Conservation (phyloP, 2,329 filamentous ascomycete genomes). For the Fusarium clavum region DNA sequence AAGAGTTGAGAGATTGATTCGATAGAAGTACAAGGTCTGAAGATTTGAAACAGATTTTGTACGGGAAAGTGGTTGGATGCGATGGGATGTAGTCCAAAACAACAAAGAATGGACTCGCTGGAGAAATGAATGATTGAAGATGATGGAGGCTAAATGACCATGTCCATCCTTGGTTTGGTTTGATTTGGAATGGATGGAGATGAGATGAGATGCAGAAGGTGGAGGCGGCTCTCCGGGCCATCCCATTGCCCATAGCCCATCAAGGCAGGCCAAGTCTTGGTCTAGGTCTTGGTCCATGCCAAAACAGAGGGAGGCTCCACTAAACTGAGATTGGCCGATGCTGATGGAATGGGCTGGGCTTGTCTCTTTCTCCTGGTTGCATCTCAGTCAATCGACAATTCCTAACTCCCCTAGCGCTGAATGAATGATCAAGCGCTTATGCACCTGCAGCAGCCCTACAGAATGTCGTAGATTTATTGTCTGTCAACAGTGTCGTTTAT, state of each 20-base stretch:
- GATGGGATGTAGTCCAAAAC: conserved; percentile 8
- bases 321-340: conserved; percentile 10
- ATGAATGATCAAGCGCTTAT: conserved; percentile 2
- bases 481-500: not conserved
- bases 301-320: conserved; percentile 23
- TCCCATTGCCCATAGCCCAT: not conserved
- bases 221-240: conserved; percentile 17
- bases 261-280: conserved; percentile 9
- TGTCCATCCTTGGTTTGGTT: not conserved
- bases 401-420: conserved; percentile 10
- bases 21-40: not conserved
- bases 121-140: conserved; percentile 27
- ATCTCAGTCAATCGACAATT: not conserved
- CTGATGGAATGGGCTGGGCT: conserved; percentile 13
- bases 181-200: conserved; percentile 9
- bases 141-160: conserved; percentile 14
- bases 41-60: not conserved
- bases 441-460: conserved; percentile 8
- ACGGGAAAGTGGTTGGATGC: not conserved
- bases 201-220: conserved; percentile 17
- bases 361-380: conserved; percentile 11
- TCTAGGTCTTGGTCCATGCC: not conserved
- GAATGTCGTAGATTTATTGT: not conserved
- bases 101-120: not conserved
- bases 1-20: not conserved